These are phyloP conservation scores for Lyophyllum atratum DNA, from an alignment of 768 basidiomycete genomes.

Conservation along the genomic window DNA sequence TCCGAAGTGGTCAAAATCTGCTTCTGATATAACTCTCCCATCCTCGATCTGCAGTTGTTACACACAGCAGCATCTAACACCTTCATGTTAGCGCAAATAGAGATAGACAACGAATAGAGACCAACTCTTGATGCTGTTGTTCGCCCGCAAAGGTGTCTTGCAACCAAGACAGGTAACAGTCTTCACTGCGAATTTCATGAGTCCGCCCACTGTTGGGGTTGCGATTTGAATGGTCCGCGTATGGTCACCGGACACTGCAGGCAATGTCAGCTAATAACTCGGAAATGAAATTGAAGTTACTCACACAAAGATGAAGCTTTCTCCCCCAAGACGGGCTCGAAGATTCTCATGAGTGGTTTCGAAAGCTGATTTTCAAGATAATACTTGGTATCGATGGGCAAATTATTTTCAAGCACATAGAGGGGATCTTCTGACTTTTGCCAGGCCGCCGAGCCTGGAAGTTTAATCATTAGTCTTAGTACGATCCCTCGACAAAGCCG, in stretches of 20 bases:
- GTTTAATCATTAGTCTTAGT: background rate
- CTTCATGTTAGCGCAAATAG: background rate
- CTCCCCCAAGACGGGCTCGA: conserved; percentile 96
- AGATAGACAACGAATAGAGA: conserved; percentile 1
- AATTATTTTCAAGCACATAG: conserved; percentile 95
- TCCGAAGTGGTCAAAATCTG: conserved; percentile 76
- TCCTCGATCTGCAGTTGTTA: conserved; percentile 83
- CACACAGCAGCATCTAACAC: conserved; percentile 86
- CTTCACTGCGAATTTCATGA: conserved; percentile 99
- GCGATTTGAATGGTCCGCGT: conserved; percentile 95
- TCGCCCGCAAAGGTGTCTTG: conserved; percentile 81
- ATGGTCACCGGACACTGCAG: conserved; percentile 90
- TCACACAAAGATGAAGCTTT: conserved; percentile 81
- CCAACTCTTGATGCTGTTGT: conserved; percentile 75
- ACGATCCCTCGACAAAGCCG: background rate
- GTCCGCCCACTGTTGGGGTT: conserved; percentile 92
- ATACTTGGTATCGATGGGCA: conserved; percentile 97
- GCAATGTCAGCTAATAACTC: conserved; percentile 10
- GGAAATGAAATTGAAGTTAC: conserved; percentile 26
- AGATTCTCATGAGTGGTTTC: conserved; percentile 95
- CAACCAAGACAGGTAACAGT: conserved; percentile 94
- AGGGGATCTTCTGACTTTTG: conserved; percentile 99
- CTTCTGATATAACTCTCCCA: conserved; percentile 92
- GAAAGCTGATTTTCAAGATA: conserved; percentile 98
- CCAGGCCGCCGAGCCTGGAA: conserved; percentile 88